A percentile compares a stretch with the other conserved stretches of the same genome.
Evolutionary conservation across 345 rosid genomes (phyloP).

Genomic region (Trapa incisa): DNA sequence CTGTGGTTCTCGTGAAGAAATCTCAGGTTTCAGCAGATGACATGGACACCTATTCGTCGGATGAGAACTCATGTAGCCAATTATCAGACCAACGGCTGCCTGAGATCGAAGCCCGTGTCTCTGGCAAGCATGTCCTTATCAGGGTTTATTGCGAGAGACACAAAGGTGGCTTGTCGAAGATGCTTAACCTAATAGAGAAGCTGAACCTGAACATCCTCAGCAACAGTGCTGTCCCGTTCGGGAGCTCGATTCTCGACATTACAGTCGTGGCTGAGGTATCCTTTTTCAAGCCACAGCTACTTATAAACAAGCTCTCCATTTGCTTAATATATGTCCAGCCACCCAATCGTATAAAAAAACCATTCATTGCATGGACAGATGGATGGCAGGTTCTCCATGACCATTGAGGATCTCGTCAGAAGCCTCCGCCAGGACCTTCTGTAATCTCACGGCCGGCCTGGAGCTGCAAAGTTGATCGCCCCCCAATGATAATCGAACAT

Average conservation of each 20-base stretch:
- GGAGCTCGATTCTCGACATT: constrained; percentile 8
- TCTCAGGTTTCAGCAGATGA: constrained; percentile 28
- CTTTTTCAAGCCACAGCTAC: too few species aligned
- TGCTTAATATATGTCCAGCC: too few species aligned
- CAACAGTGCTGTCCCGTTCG: constrained; percentile 11
- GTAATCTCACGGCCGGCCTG: constrained; percentile 9
- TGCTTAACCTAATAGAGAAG: constrained; percentile 8
- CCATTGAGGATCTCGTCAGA: constrained; percentile 39
- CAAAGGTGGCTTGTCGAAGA: constrained; percentile 1
- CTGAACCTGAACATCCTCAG: constrained; percentile 6
- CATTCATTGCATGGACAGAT: constrained; percentile 31
- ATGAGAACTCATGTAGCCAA: constrained; percentile 18
- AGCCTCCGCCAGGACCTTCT: constrained; percentile 32
- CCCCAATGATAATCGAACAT: too few species aligned
- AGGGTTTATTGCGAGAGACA: constrained; percentile 9
- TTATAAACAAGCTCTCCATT: too few species aligned
- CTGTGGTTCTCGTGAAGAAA: constrained; percentile 43
- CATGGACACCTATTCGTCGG: constrained; percentile 18
- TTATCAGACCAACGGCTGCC: constrained; percentile 6
- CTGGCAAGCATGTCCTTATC: constrained; percentile 8
- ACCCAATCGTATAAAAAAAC: not conserved
- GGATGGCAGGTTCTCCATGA: constrained; percentile 31
- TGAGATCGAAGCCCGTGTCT: constrained; percentile 13
- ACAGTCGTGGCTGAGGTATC: constrained; percentile 13
- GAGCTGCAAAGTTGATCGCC: too few species aligned